Evolutionary conservation across 73 alveolate genomes (phyloP).

Genomic region (Paramecium tetraurelia): DNA sequence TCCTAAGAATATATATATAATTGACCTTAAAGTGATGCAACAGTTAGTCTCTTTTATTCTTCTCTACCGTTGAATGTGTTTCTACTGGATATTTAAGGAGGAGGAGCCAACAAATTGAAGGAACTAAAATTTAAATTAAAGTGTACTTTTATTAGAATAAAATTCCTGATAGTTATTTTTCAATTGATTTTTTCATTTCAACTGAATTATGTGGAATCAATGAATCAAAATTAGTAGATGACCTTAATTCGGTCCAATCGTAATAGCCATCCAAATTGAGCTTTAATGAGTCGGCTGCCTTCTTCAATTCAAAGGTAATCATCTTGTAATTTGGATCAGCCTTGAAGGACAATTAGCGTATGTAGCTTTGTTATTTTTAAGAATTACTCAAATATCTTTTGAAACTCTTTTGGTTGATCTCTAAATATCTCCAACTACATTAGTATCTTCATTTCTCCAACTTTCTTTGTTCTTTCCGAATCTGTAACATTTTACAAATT

Average conservation of each 20-base stretch:
- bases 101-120: background rate
- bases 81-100: background rate
- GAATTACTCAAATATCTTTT: background rate
- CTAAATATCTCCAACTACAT: background rate
- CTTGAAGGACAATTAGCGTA: background rate
- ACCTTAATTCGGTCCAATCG: background rate
- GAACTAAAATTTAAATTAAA: background rate
- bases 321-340: background rate
- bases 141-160: background rate
- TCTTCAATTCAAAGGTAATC: background rate
- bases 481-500: conserved; percentile 84
- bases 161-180: background rate
- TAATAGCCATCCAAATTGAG: background rate
- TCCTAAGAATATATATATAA: background rate
- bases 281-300: background rate
- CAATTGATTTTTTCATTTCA: background rate
- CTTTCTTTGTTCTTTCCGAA: conserved; percentile 85
- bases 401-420: background rate
- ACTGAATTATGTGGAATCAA: background rate
- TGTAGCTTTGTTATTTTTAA: background rate
- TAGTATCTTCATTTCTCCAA: conserved; percentile 75
- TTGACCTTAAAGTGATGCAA: background rate
- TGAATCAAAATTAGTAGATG: background rate
- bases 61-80: background rate
- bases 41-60: background rate